A percentile compares a stretch with the other conserved stretches of the same genome.
Conservation (phyloP, 257 asterid species). For the Jaltomata sinuosa region DNA sequence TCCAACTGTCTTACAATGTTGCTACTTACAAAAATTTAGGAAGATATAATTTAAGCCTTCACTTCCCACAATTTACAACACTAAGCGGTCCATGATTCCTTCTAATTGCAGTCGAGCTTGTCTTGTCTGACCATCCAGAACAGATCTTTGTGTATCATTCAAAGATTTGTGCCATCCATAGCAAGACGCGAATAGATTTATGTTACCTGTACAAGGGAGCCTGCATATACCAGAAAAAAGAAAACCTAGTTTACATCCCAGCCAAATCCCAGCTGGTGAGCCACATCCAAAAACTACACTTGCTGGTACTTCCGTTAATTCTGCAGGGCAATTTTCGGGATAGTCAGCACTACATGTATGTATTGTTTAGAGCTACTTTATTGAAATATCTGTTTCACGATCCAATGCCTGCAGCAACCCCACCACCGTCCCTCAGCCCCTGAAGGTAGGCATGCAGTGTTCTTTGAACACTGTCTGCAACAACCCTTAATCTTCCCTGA, state of each 20-base stretch:
- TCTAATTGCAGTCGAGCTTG: neutral
- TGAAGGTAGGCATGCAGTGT: conserved; percentile 70
- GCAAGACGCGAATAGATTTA: neutral
- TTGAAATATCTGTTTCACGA: conserved; percentile 6
- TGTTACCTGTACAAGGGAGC: conserved; percentile 3
- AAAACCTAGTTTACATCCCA: neutral
- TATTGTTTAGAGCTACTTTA: neutral
- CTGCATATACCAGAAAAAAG: neutral
- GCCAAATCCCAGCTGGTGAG: neutral
- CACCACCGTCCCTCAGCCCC: conserved; percentile 70
- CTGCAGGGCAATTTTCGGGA: neutral
- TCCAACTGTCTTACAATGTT: neutral
- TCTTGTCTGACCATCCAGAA: neutral
- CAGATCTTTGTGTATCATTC: neutral
- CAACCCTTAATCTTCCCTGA: conserved; percentile 82
- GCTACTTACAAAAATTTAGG: neutral
- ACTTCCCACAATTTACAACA: neutral
- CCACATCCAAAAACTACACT: neutral
- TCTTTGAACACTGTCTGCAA: conserved; percentile 89
- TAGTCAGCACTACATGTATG: neutral
- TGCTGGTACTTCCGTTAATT: neutral
- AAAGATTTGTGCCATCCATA: neutral
- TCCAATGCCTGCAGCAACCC: conserved; percentile 22
- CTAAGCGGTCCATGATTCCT: neutral
- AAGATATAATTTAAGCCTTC: neutral